Base-by-base conservation (phyloP, 2,329 filamentous ascomycete species). In the Ceratocystis lukuohia region DNA sequence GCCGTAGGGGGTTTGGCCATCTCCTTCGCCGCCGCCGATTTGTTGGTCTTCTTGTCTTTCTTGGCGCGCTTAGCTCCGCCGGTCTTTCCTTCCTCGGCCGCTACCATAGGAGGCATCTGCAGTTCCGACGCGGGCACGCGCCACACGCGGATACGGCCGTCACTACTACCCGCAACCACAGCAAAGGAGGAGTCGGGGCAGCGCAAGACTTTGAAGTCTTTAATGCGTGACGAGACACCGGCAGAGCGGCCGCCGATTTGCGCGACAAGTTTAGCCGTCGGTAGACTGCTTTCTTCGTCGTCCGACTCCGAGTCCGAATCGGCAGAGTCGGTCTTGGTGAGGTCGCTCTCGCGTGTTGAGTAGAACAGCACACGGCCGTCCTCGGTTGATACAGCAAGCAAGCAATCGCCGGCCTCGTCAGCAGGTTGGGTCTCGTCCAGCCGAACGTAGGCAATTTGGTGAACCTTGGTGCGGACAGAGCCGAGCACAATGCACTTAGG, bases 331-430 rank as follows among this genome's bases (percentile, higher is more conserved):
- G 71, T 69, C 25, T 71, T 74, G 50, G 73, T 72, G 5, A 84
- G 71, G 68, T 83, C 79, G 8, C 77, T 76, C 0, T 75, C 74
- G 61, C 78, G 80, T 1, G 90, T 91, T 46, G 88, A 87, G 74
- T 90, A 96, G 74, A 97, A 90, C 64, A 96, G 73, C 45, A 97
- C 82, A 64, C 89, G 82, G 0, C 94, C 94, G 73, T 97, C 93
- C 74, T 97, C 94, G 0, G 94, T 96, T 1, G 91, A 91, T 0
- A 94, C 80, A 0, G 88, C 86, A 53, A 97, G 76, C 5, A 92
- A 74, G 6, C 75, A 74, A n/a, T 76, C 72, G 45, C 71, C 71
- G 5, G 69, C 68, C 5, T 66, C 66, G 62, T 72, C 74, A 44
- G 73, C 73, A 17, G 85, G 82, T 25, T 76, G 76, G 62, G 77